Conservation (phyloP, 805 yeast species). For the Teunomyces pallodes region DNA sequence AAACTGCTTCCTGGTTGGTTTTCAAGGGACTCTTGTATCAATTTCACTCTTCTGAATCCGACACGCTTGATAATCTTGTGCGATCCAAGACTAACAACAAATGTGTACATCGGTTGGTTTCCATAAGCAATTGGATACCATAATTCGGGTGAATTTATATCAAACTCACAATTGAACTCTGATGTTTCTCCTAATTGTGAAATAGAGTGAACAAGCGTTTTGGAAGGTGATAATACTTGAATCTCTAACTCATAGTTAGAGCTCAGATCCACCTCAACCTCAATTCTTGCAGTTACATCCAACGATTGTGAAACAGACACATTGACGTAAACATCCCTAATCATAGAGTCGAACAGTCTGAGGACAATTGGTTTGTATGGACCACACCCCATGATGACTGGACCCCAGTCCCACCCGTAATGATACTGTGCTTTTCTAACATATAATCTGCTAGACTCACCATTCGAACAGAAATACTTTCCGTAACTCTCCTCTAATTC, state of each 20-base stretch:
- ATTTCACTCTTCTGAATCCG: background rate
- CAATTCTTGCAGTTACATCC: background rate
- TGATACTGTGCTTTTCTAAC: constrained; percentile 54
- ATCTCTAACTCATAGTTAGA: background rate
- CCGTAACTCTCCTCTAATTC: constrained; percentile 30
- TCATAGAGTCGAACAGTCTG: background rate
- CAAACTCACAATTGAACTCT: background rate
- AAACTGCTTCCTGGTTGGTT: constrained; percentile 37
- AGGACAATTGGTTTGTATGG: constrained; percentile 39
- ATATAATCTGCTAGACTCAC: constrained; percentile 43
- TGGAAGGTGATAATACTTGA: background rate
- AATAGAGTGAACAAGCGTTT: background rate
- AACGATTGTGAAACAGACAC: background rate
- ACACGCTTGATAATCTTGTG: background rate
- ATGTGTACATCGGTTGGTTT: constrained; percentile 6
- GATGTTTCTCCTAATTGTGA: background rate
- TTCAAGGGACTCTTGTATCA: background rate
- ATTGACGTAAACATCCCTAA: background rate
- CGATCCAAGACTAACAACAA: background rate
- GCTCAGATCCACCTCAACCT: background rate
- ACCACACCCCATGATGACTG: constrained; percentile 43
- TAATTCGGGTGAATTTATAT: background rate
- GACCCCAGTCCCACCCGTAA: constrained; percentile 63
- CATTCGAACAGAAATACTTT: constrained; percentile 33
- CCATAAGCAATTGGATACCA: constrained; percentile 1